Evolutionary conservation across 768 basidiomycete species (phyloP).

Genomic region (Podaxis sp.): DNA sequence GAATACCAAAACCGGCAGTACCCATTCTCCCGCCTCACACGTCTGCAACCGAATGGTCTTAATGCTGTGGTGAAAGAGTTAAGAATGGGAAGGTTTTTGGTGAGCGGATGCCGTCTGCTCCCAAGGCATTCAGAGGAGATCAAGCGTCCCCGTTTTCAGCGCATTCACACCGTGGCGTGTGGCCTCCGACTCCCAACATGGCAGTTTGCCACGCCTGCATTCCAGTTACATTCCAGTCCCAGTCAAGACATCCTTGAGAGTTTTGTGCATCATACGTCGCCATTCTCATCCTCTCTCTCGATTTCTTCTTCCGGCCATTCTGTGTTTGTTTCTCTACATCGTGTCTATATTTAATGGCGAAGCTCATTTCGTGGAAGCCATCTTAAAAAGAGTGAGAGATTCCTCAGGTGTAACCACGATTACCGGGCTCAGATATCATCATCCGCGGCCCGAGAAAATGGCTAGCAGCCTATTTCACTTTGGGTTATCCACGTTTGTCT

Average conservation of each 20-base stretch:
- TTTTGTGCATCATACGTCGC: background rate
- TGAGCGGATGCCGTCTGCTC: background rate
- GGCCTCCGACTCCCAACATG: constrained; percentile 10
- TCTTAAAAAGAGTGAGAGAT: constrained; percentile 8
- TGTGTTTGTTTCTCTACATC: constrained; percentile 2
- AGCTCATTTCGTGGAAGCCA: constrained; percentile 8
- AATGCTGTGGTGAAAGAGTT: constrained; percentile 4
- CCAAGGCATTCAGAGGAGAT: constrained; percentile 1
- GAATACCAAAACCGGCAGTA: constrained; percentile 1
- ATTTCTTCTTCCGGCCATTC: background rate
- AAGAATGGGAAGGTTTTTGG: constrained; percentile 6
- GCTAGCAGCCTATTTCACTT: constrained; percentile 15
- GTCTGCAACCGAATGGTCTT: constrained; percentile 3
- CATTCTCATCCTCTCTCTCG: constrained; percentile 8
- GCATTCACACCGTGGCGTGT: constrained; percentile 18
- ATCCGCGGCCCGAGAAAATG: constrained; percentile 11
- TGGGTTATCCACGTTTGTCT: constrained; percentile 17
- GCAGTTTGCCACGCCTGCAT: constrained; percentile 14
- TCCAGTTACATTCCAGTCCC: constrained; percentile 6
- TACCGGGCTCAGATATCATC: constrained; percentile 6
- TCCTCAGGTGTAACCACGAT: constrained; percentile 11
- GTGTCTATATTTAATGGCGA: constrained; percentile 7
- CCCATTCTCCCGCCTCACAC: constrained; percentile 12
- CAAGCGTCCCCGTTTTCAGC: background rate
- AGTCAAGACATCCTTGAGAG: constrained; percentile 8